These are phyloP conservation scores for Rhododendron ferrugineum DNA, from an alignment of 148 eudicot species.

Conservation along the genomic window DNA sequence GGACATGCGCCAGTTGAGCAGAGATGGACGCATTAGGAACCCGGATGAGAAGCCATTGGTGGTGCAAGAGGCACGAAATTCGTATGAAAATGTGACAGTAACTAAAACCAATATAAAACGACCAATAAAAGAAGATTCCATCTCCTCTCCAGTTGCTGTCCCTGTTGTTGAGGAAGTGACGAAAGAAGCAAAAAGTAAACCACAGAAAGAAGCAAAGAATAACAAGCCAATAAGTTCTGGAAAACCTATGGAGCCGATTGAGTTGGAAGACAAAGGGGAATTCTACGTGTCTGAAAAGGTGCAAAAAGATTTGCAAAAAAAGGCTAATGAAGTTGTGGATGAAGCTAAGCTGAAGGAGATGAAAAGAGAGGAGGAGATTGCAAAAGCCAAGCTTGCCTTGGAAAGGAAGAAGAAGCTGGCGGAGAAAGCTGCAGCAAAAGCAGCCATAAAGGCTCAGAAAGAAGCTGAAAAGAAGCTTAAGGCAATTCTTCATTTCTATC, in stretches of 20 bases:
- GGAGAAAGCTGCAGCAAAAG: conserved; percentile 87
- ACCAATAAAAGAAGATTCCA: conserved; percentile 43
- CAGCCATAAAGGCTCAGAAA: conserved; percentile 75
- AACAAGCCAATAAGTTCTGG: conserved; percentile 23
- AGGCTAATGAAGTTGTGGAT: conserved; percentile 41
- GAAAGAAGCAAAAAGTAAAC: conserved; percentile 20
- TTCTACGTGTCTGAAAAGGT: conserved; percentile 30
- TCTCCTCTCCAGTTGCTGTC: conserved; percentile 18
- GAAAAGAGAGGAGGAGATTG: conserved; percentile 74
- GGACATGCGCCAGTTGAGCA: conserved; percentile 64
- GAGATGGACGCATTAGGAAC: conserved; percentile 82
- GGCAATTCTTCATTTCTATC: conserved; percentile 29
- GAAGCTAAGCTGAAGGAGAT: conserved; percentile 57
- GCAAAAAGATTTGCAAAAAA: conserved; percentile 24
- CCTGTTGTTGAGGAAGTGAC: conserved; percentile 30
- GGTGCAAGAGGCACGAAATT: conserved; percentile 27
- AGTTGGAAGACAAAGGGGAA: conserved; percentile 36
- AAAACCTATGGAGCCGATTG: conserved; percentile 21
- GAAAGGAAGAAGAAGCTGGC: conserved; percentile 88
- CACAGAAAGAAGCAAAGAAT: conserved; percentile 38
- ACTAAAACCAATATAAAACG: conserved; percentile 34
- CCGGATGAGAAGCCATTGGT: conserved; percentile 74
- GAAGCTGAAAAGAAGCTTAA: conserved; percentile 94
- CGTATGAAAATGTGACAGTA: conserved; percentile 22
- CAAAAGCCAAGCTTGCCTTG: conserved; percentile 64